Evolutionary conservation across 2,329 filamentous ascomycete genomes (phyloP).

Genomic region (Fusarium euwallaceae): DNA sequence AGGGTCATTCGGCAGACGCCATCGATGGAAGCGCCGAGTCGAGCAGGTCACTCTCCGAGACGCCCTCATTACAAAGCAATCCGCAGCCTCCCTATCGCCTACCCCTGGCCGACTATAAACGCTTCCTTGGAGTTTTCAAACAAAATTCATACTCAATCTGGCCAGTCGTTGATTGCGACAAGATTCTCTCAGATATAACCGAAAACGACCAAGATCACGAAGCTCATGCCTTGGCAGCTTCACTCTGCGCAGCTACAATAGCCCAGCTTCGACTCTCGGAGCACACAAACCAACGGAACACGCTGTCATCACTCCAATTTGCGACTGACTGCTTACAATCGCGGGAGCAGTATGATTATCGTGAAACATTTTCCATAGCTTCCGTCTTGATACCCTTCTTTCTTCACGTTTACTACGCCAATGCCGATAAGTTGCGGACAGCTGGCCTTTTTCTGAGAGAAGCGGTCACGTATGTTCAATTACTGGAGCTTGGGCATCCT

Average conservation of each 20-base stretch:
- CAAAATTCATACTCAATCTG: slow-evolving; percentile 38
- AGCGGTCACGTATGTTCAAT: slow-evolving; percentile 42
- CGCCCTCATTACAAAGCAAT: background rate
- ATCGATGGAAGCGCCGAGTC: background rate
- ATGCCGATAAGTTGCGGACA: slow-evolving; percentile 45
- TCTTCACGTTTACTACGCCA: slow-evolving; percentile 47
- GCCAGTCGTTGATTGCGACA: slow-evolving; percentile 43
- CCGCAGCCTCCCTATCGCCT: slow-evolving; percentile 24
- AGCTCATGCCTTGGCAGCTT: slow-evolving; percentile 41
- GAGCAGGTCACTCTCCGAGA: background rate
- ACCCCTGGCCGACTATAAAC: slow-evolving; percentile 37
- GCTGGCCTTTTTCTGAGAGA: slow-evolving; percentile 43
- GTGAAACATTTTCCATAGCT: slow-evolving; percentile 33
- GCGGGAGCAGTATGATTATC: slow-evolving; percentile 42
- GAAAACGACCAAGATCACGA: slow-evolving; percentile 34
- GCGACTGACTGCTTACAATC: slow-evolving; percentile 32
- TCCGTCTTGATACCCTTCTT: slow-evolving; percentile 47
- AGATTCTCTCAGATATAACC: slow-evolving; percentile 31
- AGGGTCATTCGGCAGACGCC: background rate
- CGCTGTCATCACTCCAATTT: slow-evolving; percentile 33
- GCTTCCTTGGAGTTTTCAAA: slow-evolving; percentile 39
- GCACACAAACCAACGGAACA: slow-evolving; percentile 29
- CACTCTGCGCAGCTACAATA: slow-evolving; percentile 45
- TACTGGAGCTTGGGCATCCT: slow-evolving; percentile 38
- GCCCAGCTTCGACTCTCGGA: slow-evolving; percentile 45